phyloP scores from a whole-genome alignment of 2,329 filamentous ascomycete species.

The Paramyrothecium sp. region DNA sequence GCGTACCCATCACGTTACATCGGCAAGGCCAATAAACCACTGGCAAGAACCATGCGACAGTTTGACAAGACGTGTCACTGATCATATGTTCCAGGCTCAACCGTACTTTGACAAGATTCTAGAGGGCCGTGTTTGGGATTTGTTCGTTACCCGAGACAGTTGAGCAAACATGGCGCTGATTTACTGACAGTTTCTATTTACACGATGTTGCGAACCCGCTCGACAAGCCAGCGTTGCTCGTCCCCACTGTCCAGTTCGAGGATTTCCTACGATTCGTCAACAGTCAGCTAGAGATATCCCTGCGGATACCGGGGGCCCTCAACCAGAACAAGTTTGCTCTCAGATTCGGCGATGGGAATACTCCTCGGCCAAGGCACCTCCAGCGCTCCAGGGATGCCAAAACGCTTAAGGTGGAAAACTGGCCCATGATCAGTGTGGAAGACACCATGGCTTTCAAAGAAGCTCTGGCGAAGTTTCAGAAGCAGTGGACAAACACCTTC shows the following conservation, averaged over 20 bases:
- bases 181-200: slow-evolving; percentile 60
- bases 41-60: slow-evolving; percentile 29
- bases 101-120: slow-evolving; percentile 60
- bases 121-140: slow-evolving; percentile 65
- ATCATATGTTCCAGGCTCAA: slow-evolving; percentile 28
- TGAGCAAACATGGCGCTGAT: neutral
- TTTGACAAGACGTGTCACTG: slow-evolving; percentile 3
- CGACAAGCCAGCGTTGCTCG: slow-evolving; percentile 60
- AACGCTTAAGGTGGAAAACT: slow-evolving; percentile 24
- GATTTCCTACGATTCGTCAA: slow-evolving; percentile 66
- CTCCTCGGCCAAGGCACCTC: slow-evolving; percentile 67
- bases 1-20: slow-evolving; percentile 62
- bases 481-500: slow-evolving; percentile 17
- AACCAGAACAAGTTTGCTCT: slow-evolving; percentile 56
- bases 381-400: slow-evolving; percentile 50
- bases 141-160: slow-evolving; percentile 54
- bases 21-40: slow-evolving; percentile 48
- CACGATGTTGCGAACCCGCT: slow-evolving; percentile 46
- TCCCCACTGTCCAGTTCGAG: slow-evolving; percentile 65
- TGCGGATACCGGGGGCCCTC: slow-evolving; percentile 57
- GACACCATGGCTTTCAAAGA: slow-evolving; percentile 31
- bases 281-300: slow-evolving; percentile 45
- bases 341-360: slow-evolving; percentile 58
- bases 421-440: slow-evolving; percentile 31
- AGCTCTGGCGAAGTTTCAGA: slow-evolving; percentile 9